Conservation (phyloP, 2,329 filamentous ascomycete species). For the Phaeosphaeria sp. region DNA sequence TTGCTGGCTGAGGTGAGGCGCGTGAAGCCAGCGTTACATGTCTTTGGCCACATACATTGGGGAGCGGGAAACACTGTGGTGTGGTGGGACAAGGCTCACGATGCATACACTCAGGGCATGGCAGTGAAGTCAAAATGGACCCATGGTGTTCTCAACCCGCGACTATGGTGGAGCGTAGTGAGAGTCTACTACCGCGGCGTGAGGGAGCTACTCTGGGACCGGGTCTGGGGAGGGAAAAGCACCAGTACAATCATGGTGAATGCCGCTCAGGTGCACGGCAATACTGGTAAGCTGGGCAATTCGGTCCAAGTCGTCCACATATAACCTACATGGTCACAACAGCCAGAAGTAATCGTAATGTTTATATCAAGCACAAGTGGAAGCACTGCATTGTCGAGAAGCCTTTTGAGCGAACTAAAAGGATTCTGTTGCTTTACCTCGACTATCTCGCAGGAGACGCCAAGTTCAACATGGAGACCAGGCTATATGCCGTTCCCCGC, state of each 20-base stretch:
- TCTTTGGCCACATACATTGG: conserved; percentile 86
- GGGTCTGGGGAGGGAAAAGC: conserved; percentile 62
- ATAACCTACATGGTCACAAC: conserved; percentile 35
- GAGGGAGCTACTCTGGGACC: conserved; percentile 65
- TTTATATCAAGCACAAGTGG: conserved; percentile 37
- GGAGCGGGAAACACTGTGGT: conserved; percentile 73
- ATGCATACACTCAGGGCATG: conserved; percentile 71
- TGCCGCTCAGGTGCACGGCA: conserved; percentile 61
- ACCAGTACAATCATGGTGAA: conserved; percentile 65
- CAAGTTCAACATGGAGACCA: conserved; percentile 51
- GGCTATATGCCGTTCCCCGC: conserved; percentile 48
- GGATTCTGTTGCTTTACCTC: conserved; percentile 47
- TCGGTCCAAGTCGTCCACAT: conserved; percentile 51
- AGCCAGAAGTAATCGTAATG: conserved; percentile 31
- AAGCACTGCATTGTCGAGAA: conserved; percentile 40
- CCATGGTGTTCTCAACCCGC: conserved; percentile 45
- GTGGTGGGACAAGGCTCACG: conserved; percentile 77
- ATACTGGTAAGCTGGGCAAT: conserved; percentile 58
- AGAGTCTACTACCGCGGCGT: conserved; percentile 61
- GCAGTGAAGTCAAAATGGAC: conserved; percentile 47
- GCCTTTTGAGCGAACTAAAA: conserved; percentile 43
- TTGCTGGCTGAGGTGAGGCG: conserved; percentile 77
- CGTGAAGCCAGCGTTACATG: conserved; percentile 75
- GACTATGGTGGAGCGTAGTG: conserved; percentile 59
- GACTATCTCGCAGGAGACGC: conserved; percentile 39